Evolutionary conservation across 768 basidiomycete species (phyloP).

Genomic region (Amanita pseudoporphyria): DNA sequence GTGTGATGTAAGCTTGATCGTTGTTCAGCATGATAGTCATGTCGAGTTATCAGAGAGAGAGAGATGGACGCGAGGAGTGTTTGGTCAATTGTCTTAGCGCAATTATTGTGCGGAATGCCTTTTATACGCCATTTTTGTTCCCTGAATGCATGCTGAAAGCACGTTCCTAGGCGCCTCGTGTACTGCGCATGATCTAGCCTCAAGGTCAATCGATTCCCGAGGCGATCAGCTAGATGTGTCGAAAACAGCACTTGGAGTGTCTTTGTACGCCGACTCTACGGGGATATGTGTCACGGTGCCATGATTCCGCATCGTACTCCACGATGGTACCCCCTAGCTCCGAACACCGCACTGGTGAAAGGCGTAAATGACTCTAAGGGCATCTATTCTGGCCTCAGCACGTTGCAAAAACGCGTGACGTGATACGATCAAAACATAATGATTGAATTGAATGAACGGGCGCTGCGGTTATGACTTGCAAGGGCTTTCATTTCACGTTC

Average conservation of each 20-base stretch:
- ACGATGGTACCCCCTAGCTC: too few species aligned
- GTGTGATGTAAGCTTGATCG: not conserved
- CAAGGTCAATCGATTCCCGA: slow-evolving; percentile 11
- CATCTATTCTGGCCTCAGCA: too few species aligned
- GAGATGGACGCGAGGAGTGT: too few species aligned
- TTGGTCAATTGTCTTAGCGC: not conserved
- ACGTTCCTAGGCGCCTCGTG: slow-evolving; percentile 16
- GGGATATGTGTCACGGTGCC: not conserved
- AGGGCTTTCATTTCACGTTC: too few species aligned
- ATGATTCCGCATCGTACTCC: not conserved
- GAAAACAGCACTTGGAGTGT: slow-evolving; percentile 1
- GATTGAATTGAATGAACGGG: too few species aligned
- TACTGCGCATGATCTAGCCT: slow-evolving; percentile 17
- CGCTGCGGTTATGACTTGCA: too few species aligned
- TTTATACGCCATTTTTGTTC: slow-evolving; percentile 1
- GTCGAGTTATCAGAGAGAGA: not conserved
- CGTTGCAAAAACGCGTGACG: too few species aligned
- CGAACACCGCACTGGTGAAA: too few species aligned
- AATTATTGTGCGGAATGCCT: not conserved
- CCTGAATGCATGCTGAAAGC: not conserved
- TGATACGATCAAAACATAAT: too few species aligned
- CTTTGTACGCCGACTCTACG: not conserved
- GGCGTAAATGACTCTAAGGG: too few species aligned
- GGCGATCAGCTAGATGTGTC: slow-evolving; percentile 7
- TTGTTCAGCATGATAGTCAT: not conserved